Evolutionary conservation across 495 filamentous ascomycete genomes (phyloP).

Genomic region (Penicillium simplicissimum): DNA sequence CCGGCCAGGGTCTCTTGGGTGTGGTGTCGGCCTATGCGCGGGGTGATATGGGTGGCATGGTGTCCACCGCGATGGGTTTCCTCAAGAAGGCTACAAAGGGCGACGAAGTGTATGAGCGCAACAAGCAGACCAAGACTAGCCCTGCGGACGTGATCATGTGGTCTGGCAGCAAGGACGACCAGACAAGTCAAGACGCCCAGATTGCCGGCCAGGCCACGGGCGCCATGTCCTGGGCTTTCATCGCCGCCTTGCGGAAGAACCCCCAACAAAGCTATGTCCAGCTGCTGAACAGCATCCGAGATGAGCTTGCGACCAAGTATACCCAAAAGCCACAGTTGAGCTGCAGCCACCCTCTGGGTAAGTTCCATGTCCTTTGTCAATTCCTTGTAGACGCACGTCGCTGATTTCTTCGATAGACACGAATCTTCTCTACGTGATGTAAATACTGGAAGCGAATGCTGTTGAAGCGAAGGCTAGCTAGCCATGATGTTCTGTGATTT

Average conservation of each 20-base stretch:
- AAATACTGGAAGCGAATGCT: constrained; percentile 22
- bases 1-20: constrained; percentile 86
- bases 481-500: not conserved
- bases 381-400: constrained; percentile 4
- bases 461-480: not conserved
- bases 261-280: constrained; percentile 98
- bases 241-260: constrained; percentile 91
- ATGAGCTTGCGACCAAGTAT: constrained; percentile 86
- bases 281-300: constrained; percentile 90
- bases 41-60: constrained; percentile 83
- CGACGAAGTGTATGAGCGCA: constrained; percentile 76
- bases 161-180: constrained; percentile 93
- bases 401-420: constrained; percentile 48
- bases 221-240: constrained; percentile 98
- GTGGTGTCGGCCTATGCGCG: constrained; percentile 88
- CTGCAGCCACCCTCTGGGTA: constrained; percentile 95
- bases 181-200: constrained; percentile 72
- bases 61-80: constrained; percentile 78
- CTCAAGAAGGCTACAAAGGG: constrained; percentile 91
- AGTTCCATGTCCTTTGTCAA: constrained; percentile 27
- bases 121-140: constrained; percentile 86
- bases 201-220: constrained; percentile 86
- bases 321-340: constrained; percentile 96
- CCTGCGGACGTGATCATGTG: constrained; percentile 97
- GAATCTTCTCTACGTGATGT: constrained; percentile 68